Base-by-base conservation (phyloP, 352 stramenopile species). In the Albugo laibachii region DNA sequence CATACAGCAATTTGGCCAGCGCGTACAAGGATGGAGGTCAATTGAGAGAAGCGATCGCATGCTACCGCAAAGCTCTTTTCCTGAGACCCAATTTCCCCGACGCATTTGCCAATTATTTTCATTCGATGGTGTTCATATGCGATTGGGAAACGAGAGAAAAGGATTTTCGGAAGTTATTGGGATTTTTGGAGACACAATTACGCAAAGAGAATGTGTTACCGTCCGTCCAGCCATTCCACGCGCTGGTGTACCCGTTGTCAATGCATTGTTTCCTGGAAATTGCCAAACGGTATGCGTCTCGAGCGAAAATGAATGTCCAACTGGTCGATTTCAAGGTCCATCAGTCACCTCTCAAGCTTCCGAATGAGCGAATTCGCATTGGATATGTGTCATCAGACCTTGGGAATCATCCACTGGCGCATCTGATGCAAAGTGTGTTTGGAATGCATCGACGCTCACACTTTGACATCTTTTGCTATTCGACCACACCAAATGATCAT, bases 371-470 rank as follows among this genome's bases (percentile, higher is more conserved):
- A 0, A 53, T 94, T 4, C 74, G 75, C 14, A 67, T 95, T 20
- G 87, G 86, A 5, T 91, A 96, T 56, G 74, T 96, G 18, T 93
- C 75, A 11, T 91, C 69, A 3, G 80, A 97, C 52, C 65, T 97
- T 27, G 74, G 81, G 8, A 95, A 96, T 54, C 85, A 97, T 48
- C 86, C 88, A 8, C 96, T 96, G 83, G 87, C 80, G 1, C 80
- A 94, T 36, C 61, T 97, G 16, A 95, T 77, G 13, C 47, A 83
- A 2, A 82, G 84, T 1, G 50, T 95, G 5, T 51, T 96, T 11
- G 68, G 91, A 16, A 52, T 73, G 11, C 84, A 95, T 50, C 44
- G 88, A 36, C 31, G 41, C n/a, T 24, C 31, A 1, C 35, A 38
- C 14, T 56, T 92, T 16, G 52, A 80, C 8, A 62, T 62, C 1